These are phyloP conservation scores for Apophysomyces elegans DNA, from an alignment of 371 early-diverging fungal species.

Conservation along the genomic window DNA sequence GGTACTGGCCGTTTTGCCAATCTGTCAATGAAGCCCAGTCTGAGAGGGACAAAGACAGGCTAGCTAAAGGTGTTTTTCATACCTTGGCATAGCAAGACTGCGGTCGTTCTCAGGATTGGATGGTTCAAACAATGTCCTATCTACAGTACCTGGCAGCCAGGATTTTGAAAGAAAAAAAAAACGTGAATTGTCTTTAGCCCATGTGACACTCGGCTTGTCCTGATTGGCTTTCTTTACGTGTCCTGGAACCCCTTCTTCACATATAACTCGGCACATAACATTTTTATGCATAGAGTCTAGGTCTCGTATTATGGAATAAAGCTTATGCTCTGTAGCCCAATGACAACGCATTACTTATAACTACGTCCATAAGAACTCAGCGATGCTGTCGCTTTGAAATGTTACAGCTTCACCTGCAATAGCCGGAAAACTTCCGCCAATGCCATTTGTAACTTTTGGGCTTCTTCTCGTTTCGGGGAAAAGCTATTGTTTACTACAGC, in stretches of 20 bases:
- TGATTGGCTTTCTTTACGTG: not conserved
- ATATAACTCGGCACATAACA: not conserved
- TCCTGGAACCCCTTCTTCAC: not conserved
- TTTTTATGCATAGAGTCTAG: constrained; percentile 15
- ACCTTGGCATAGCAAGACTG: not conserved
- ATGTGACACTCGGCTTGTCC: not conserved
- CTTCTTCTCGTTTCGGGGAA: constrained; percentile 16
- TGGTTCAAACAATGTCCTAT: not conserved
- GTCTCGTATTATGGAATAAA: constrained; percentile 17
- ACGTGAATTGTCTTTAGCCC: not conserved
- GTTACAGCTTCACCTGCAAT: constrained; percentile 11
- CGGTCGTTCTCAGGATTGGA: not conserved
- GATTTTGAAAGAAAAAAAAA: not conserved
- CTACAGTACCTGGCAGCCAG: not conserved
- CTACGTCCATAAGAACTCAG: not conserved
- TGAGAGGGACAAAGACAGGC: not conserved
- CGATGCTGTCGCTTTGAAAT: not conserved
- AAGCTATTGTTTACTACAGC: constrained; percentile 12
- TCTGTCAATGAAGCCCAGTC: not conserved
- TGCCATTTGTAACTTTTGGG: constrained; percentile 9
- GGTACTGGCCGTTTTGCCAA: not conserved
- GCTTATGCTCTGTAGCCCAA: constrained; percentile 18
- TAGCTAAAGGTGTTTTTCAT: not conserved
- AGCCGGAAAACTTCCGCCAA: constrained; percentile 12
- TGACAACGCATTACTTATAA: constrained; percentile 12